Percentiles rank a stretch among this genome's conserved stretches.
Conservation (phyloP, 176 grass and related monocot genomes). For the Cenchrus purpureus region DNA sequence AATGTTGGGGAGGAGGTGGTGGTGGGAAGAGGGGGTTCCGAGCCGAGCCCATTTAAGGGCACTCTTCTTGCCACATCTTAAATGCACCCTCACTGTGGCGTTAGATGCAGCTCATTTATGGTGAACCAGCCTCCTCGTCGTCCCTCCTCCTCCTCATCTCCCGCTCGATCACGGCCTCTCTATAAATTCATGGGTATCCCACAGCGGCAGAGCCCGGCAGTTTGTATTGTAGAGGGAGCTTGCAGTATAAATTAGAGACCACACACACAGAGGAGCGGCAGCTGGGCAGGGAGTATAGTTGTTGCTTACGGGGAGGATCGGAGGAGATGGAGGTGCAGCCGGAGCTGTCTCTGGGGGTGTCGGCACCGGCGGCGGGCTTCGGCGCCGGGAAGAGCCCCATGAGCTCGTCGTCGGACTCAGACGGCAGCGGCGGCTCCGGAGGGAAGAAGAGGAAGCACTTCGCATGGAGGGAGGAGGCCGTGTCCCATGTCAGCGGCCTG, state of each 20-base stretch:
- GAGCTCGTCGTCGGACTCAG: conserved; percentile 70
- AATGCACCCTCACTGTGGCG: conserved; percentile 74
- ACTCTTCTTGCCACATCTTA: conserved; percentile 63
- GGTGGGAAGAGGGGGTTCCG: conserved; percentile 61
- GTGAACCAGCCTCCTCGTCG: not conserved
- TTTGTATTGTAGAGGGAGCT: not conserved
- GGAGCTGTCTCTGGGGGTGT: conserved; percentile 64
- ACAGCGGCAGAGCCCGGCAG: not conserved
- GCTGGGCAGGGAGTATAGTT: not conserved
- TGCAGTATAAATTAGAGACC: conserved; percentile 6
- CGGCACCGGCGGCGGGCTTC: conserved; percentile 13
- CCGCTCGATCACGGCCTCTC: conserved; percentile 47
- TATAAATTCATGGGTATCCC: conserved; percentile 53
- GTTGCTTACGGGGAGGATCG: not conserved
- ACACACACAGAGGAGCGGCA: not conserved
- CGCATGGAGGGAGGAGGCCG: conserved; percentile 42
- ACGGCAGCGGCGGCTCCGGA: conserved; percentile 36
- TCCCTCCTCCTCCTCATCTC: not conserved
- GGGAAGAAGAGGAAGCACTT: conserved; percentile 82
- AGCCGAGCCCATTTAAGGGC: conserved; percentile 71
- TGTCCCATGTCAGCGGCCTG: conserved; percentile 45
- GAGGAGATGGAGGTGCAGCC: conserved; percentile 45
- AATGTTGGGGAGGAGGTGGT: conserved; percentile 51
- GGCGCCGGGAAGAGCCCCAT: conserved; percentile 37
- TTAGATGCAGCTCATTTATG: conserved; percentile 82